Conservation (phyloP, 257 asterid species). For the Ilex aquifolium region DNA sequence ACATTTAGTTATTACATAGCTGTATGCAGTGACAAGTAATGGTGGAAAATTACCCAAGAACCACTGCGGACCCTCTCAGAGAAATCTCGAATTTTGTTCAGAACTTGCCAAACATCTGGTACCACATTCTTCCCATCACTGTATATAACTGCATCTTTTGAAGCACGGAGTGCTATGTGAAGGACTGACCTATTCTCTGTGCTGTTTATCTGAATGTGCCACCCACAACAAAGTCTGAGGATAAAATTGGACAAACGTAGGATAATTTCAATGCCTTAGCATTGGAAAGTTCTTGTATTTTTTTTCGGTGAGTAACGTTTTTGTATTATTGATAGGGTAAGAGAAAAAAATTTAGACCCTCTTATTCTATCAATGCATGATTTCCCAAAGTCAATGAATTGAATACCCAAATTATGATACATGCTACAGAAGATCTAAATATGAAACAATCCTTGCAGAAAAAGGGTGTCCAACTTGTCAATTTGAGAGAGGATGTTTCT, state of each 20-base stretch:
- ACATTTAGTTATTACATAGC: conserved; percentile 6
- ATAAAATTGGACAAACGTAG: background rate
- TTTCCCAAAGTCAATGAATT: background rate
- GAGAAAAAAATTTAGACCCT: background rate
- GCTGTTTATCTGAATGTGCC: conserved; percentile 68
- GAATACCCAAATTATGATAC: background rate
- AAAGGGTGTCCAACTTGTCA: background rate
- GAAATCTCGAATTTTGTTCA: conserved; percentile 85
- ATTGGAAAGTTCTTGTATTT: background rate
- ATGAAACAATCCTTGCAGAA: background rate
- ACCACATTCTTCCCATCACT: conserved; percentile 97
- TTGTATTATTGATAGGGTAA: background rate
- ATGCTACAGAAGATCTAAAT: background rate
- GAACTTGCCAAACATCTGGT: conserved; percentile 96
- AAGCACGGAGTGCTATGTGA: conserved; percentile 94
- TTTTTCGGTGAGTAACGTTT: too few relatives aligned
- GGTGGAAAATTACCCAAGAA: conserved; percentile 68
- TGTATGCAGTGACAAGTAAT: background rate
- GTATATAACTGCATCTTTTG: conserved; percentile 70
- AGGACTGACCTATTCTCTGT: conserved; percentile 96
- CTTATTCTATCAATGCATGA: conserved; percentile 7
- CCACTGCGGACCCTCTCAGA: conserved; percentile 93
- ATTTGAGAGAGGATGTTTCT: too few relatives aligned
- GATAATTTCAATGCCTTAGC: background rate
- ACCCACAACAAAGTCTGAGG: conserved; percentile 15